phyloP scores from a whole-genome alignment of 768 basidiomycete genomes.

The Lactifluus echinatus region DNA sequence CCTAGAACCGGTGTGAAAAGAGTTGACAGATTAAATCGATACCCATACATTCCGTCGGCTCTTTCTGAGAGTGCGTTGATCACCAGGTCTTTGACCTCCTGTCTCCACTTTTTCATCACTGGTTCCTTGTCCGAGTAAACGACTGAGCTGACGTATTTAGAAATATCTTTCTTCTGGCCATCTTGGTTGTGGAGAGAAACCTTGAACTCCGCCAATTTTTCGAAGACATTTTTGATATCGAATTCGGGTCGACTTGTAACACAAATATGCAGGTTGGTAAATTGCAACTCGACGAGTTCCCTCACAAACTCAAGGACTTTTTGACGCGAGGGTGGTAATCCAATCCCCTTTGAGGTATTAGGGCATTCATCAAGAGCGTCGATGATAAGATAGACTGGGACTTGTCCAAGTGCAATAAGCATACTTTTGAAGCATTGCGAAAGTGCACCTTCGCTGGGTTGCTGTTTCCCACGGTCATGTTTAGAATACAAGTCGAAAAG shows the following conservation, averaged over 20 bases:
- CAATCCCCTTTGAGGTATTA: background rate
- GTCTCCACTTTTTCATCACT: background rate
- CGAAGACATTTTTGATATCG: background rate
- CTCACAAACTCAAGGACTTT: background rate
- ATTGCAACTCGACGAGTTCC: background rate
- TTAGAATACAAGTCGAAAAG: background rate
- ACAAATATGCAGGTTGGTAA: background rate
- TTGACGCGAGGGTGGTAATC: background rate
- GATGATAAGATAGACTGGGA: background rate
- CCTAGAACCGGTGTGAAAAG: background rate
- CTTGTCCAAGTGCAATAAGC: background rate
- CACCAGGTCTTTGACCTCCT: background rate
- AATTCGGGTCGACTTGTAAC: background rate
- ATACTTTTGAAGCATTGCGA: background rate
- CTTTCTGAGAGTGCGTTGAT: background rate
- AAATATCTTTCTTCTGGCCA: background rate
- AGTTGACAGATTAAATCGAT: background rate
- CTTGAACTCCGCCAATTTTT: background rate
- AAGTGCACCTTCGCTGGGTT: background rate
- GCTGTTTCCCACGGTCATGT: background rate
- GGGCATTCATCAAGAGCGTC: background rate
- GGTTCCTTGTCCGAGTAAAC: constrained; percentile 25
- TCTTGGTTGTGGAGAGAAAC: background rate
- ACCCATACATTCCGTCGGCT: background rate
- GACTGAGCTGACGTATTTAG: background rate